Conservation (phyloP, 2,329 filamentous ascomycete genomes). For the Colletotrichum sp. region DNA sequence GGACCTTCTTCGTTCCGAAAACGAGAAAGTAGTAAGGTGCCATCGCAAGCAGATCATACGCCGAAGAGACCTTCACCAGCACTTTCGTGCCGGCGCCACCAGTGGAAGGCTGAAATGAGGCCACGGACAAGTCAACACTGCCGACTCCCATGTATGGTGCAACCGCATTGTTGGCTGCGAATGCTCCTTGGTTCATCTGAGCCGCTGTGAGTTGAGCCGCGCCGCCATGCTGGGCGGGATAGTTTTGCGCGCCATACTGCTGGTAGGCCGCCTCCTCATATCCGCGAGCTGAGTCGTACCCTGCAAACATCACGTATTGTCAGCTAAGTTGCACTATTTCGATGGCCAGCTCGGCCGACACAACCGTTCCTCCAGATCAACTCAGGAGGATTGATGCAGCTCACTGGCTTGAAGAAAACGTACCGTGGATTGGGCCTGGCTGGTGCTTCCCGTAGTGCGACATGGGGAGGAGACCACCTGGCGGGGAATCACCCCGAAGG, state of each 20-base stretch:
- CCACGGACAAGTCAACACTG: conserved; percentile 56
- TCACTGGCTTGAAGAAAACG: conserved; percentile 42
- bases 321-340: not conserved
- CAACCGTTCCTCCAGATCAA: not conserved
- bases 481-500: conserved; percentile 62
- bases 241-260: conserved; percentile 54
- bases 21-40: conserved; percentile 68
- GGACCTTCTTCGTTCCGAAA: conserved; percentile 77
- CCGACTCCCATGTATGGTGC: conserved; percentile 68
- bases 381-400: not conserved
- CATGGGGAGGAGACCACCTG: conserved; percentile 70
- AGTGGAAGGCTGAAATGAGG: conserved; percentile 72
- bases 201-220: conserved; percentile 49
- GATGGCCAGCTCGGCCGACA: not conserved
- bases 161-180: conserved; percentile 66
- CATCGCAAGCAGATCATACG: conserved; percentile 72
- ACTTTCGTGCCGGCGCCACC: conserved; percentile 75
- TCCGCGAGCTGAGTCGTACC: conserved; percentile 64
- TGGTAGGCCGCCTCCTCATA: conserved; percentile 64
- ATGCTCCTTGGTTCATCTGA: conserved; percentile 61
- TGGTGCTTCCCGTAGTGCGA: conserved; percentile 79
- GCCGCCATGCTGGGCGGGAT: conserved; percentile 47
- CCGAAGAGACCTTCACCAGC: conserved; percentile 74
- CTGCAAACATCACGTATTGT: conserved; percentile 35
- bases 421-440: conserved; percentile 81